These are phyloP conservation scores for Echites panduratus DNA, from an alignment of 257 asterid genomes.

Conservation along the genomic window DNA sequence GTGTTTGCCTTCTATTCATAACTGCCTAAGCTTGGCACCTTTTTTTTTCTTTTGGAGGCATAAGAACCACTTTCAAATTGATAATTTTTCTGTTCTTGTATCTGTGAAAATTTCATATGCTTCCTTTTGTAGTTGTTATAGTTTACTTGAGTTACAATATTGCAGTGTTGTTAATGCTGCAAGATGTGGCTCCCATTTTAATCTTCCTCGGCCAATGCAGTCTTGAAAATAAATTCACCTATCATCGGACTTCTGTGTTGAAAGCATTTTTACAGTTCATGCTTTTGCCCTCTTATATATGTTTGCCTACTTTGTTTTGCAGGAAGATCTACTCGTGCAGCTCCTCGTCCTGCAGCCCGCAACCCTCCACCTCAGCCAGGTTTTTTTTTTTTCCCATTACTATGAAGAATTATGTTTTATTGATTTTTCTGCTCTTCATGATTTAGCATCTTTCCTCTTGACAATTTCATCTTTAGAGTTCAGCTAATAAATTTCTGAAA, in stretches of 20 bases:
- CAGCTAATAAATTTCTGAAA: not conserved
- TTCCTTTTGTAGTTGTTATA: not conserved
- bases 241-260: not conserved
- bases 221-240: not conserved
- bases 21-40: not conserved
- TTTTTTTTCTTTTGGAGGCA: not conserved
- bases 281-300: not conserved
- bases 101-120: not conserved
- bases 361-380: slow-evolving; percentile 59
- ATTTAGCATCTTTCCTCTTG: no score
- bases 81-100: not conserved
- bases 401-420: no score
- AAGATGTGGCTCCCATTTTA: no score
- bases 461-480: not conserved
- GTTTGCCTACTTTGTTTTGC: slow-evolving; percentile 4
- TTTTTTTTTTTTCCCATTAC: slow-evolving; percentile 5
- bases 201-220: not conserved
- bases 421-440: no score
- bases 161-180: not conserved
- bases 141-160: not conserved
- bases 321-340: slow-evolving; percentile 87
- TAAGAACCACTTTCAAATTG: not conserved
- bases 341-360: slow-evolving; percentile 59
- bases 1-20: no score
- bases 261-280: not conserved